These are phyloP conservation scores for Cryptosporidium sp. DNA, from an alignment of 169 alveolate genomes.

Conservation along the genomic window DNA sequence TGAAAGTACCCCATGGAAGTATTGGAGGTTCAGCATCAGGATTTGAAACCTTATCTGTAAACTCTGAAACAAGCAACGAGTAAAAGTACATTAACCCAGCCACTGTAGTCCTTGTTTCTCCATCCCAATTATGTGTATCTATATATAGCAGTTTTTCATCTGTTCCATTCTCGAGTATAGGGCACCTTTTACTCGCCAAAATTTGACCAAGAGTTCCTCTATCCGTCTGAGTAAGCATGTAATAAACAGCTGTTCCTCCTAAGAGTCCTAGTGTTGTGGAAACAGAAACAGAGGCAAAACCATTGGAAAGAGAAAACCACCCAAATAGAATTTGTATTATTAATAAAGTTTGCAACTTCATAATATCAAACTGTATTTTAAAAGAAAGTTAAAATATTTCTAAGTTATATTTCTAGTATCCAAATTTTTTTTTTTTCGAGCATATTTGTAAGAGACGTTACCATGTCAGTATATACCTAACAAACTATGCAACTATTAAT, in stretches of 20 bases:
- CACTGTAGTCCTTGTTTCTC: slow-evolving; percentile 48
- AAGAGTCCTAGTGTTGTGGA: slow-evolving; percentile 32
- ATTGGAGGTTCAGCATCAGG: neutral
- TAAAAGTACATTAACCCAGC: slow-evolving; percentile 54
- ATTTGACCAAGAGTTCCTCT: slow-evolving; percentile 69
- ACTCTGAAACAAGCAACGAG: slow-evolving; percentile 15
- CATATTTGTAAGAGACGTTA: slow-evolving; percentile 31
- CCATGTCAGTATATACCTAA: slow-evolving; percentile 37
- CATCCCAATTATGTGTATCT: slow-evolving; percentile 67
- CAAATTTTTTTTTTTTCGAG: slow-evolving; percentile 49
- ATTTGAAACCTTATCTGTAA: neutral
- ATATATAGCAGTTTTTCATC: slow-evolving; percentile 21
- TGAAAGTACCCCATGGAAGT: slow-evolving; percentile 23
- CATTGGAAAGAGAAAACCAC: slow-evolving; percentile 1
- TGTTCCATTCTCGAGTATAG: slow-evolving; percentile 63
- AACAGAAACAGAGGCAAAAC: slow-evolving; percentile 46
- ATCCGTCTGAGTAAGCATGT: slow-evolving; percentile 59
- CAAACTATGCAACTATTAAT: neutral
- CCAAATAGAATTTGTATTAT: neutral
- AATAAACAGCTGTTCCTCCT: slow-evolving; percentile 70
- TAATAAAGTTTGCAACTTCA: neutral
- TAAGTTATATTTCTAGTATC: neutral
- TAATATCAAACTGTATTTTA: neutral
- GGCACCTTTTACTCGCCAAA: slow-evolving; percentile 66
- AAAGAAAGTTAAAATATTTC: neutral